These are phyloP conservation scores for Solanum hybrid DNA, from an alignment of 305 asterid genomes.

Conservation along the genomic window DNA sequence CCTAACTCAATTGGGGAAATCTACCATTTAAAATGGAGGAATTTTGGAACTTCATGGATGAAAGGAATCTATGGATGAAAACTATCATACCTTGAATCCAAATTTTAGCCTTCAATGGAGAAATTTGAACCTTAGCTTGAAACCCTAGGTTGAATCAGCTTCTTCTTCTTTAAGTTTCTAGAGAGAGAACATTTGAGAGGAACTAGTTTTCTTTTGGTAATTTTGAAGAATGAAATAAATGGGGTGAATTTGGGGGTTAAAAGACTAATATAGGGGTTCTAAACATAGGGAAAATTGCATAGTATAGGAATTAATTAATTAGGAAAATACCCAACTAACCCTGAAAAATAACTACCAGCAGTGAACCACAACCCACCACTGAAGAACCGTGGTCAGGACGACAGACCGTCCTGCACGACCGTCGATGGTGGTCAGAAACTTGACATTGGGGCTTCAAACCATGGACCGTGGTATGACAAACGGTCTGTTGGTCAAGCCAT, in stretches of 20 bases:
- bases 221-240: background rate
- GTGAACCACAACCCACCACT: too few species aligned
- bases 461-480: background rate
- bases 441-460: background rate
- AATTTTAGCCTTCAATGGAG: background rate
- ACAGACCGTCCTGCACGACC: too few species aligned
- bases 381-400: too few species aligned
- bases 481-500: background rate
- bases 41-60: background rate
- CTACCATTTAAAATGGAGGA: background rate
- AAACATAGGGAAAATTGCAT: too few species aligned
- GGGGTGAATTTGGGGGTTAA: background rate
- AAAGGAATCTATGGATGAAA: too few species aligned
- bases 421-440: background rate
- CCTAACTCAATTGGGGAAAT: background rate
- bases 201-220: background rate
- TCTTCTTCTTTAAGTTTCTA: background rate
- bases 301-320: too few species aligned
- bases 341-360: too few species aligned
- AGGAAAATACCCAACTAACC: too few species aligned
- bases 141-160: background rate
- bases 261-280: too few species aligned
- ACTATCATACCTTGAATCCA: background rate
- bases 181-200: background rate
- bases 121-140: background rate